These are phyloP conservation scores for Peniophora sp. DNA, from an alignment of 1,284 basidiomycete species.

Conservation along the genomic window DNA sequence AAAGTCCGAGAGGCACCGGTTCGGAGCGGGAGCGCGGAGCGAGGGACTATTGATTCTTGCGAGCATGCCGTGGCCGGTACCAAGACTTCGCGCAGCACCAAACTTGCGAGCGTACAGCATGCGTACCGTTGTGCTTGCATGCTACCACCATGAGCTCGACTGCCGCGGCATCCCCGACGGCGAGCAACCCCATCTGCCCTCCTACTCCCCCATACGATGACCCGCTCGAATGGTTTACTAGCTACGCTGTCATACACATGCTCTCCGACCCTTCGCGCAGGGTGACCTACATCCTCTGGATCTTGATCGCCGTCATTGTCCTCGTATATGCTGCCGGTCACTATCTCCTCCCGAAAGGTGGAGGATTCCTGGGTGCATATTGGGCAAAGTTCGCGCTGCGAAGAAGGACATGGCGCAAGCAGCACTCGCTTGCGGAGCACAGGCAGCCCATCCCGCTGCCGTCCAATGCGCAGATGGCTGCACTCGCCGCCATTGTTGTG, in stretches of 20 bases:
- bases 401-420: conserved; percentile 41
- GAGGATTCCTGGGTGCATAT: conserved; percentile 31
- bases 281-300: conserved; percentile 51
- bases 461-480: conserved; percentile 54
- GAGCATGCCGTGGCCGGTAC: not conserved
- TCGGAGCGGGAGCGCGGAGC: not conserved
- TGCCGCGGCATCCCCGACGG: not conserved
- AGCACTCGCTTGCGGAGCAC: conserved; percentile 26
- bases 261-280: conserved; percentile 42
- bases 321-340: conserved; percentile 32
- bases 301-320: conserved; percentile 34
- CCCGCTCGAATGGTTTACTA: conserved; percentile 44
- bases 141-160: not conserved
- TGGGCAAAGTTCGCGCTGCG: conserved; percentile 52
- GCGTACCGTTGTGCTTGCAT: not conserved
- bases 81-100: too few relatives aligned
- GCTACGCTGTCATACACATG: conserved; percentile 46
- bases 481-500: conserved; percentile 33
- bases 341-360: conserved; percentile 30
- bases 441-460: conserved; percentile 46
- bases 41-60: not conserved
- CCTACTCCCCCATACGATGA: conserved; percentile 36
- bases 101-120: too few relatives aligned
- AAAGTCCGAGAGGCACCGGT: not conserved
- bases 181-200: conserved; percentile 25